A percentile compares a stretch with the other conserved stretches of the same genome.
Conservation (phyloP, 306 rosid genomes). For the Prunus campanulata region DNA sequence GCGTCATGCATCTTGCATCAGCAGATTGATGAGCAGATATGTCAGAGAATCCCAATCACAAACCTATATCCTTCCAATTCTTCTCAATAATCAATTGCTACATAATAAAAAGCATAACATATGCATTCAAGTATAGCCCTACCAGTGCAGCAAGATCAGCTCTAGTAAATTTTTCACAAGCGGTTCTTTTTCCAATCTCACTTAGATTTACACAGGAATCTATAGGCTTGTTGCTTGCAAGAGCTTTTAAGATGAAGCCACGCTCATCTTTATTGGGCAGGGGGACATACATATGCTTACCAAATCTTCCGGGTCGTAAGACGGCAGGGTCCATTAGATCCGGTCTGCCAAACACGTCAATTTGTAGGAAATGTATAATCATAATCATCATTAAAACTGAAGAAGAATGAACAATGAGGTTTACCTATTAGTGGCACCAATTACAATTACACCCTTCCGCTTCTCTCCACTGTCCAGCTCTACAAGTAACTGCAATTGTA, state of each 20-base stretch:
- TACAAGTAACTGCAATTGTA: constrained; percentile 43
- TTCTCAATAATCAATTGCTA: not conserved
- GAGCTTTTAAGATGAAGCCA: constrained; percentile 54
- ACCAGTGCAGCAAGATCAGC: constrained; percentile 65
- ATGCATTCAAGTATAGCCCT: constrained; percentile 2
- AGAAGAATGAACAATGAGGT: constrained; percentile 1
- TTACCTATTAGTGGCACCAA: constrained; percentile 92
- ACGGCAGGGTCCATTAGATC: constrained; percentile 56
- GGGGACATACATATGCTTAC: constrained; percentile 61
- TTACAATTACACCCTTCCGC: constrained; percentile 75
- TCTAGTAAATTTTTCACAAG: constrained; percentile 57
- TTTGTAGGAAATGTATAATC: not conserved
- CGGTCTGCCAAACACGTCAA: constrained; percentile 35
- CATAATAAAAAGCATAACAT: not conserved
- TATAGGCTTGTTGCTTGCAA: constrained; percentile 43
- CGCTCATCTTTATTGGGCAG: constrained; percentile 48
- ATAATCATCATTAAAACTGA: not conserved
- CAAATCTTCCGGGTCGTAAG: constrained; percentile 58
- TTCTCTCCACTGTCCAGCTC: constrained; percentile 78
- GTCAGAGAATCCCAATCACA: not conserved
- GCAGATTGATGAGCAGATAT: not conserved
- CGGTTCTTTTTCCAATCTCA: constrained; percentile 37
- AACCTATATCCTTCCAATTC: too few species aligned
- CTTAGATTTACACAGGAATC: constrained; percentile 46
- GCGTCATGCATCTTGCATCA: constrained; percentile 51